phyloP scores from a whole-genome alignment of 1,284 basidiomycete species.

The Fomitopsis schrenkii region DNA sequence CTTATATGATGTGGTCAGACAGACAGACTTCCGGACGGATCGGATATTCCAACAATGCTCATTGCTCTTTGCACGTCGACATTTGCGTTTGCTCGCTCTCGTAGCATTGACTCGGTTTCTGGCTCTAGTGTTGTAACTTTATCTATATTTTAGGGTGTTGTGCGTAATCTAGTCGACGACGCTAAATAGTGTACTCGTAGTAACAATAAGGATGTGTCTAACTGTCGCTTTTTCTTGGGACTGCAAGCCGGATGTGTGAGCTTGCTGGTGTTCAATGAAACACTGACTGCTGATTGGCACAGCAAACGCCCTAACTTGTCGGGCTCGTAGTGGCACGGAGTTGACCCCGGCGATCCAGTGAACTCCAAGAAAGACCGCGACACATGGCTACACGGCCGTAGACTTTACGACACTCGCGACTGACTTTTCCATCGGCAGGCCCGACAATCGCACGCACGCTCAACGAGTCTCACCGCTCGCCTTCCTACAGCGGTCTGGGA shows the following conservation, averaged over 20 bases:
- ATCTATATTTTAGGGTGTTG: not conserved
- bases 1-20: no score
- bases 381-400: constrained; percentile 78
- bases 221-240: not conserved
- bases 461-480: constrained; percentile 54
- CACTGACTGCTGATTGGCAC: no score
- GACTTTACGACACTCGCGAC: constrained; percentile 44
- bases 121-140: not conserved
- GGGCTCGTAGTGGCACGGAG: no score
- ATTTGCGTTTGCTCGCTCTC: not conserved
- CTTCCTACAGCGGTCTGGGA: constrained; percentile 47
- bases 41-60: not conserved
- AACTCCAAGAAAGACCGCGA: constrained; percentile 91
- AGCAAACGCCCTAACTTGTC: no score
- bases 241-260: no score
- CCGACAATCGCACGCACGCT: constrained; percentile 68
- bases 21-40: no score
- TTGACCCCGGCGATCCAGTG: constrained; percentile 42
- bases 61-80: not conserved
- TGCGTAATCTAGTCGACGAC: not conserved
- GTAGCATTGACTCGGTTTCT: not conserved
- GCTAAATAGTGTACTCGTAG: not conserved
- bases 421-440: constrained; percentile 30
- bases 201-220: not conserved
- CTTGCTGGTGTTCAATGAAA: no score